Evolutionary conservation across 495 filamentous ascomycete species (phyloP).

Genomic region (Coniosporium apollinis): DNA sequence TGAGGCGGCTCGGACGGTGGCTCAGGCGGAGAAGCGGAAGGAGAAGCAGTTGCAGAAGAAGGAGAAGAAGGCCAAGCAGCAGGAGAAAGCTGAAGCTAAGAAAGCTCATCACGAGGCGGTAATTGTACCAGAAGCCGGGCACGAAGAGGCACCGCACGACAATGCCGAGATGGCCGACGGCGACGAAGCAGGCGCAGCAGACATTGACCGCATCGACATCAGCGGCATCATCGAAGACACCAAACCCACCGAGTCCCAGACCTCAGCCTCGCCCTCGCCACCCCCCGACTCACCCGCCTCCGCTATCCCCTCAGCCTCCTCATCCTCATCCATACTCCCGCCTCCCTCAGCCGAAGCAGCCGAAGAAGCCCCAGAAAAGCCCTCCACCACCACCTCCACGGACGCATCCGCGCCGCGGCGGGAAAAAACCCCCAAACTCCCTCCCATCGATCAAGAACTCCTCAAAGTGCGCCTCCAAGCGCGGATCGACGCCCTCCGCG

Average conservation of each 20-base stretch:
- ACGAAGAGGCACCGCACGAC: conserved; percentile 1
- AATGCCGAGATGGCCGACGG: conserved; percentile 4
- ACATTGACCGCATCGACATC: conserved; percentile 17
- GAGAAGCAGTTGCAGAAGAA: conserved; percentile 25
- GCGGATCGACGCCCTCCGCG: conserved; percentile 66
- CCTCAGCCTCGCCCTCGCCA: conserved; percentile 10
- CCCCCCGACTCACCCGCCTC: conserved; percentile 7
- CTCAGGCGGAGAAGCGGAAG: conserved; percentile 22
- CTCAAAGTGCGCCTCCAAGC: conserved; percentile 60
- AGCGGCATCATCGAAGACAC: conserved; percentile 16
- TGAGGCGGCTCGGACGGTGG: conserved; percentile 21
- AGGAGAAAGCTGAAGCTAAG: conserved; percentile 29
- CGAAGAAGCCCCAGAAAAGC: background rate
- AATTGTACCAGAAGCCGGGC: conserved; percentile 4
- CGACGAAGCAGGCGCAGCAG: conserved; percentile 1
- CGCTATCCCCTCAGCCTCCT: conserved; percentile 17
- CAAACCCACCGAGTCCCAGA: conserved; percentile 2
- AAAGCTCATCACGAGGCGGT: conserved; percentile 18
- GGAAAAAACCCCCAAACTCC: conserved; percentile 23
- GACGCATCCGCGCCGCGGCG: too few relatives aligned
- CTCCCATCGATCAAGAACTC: conserved; percentile 42
- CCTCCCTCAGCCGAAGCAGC: conserved; percentile 6
- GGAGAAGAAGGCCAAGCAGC: conserved; percentile 28
- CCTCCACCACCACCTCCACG: too few relatives aligned
- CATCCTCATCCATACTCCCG: conserved; percentile 16